These are phyloP conservation scores for Ophiostoma pallidulum DNA, from an alignment of 2,329 filamentous ascomycete species.

Conservation along the genomic window DNA sequence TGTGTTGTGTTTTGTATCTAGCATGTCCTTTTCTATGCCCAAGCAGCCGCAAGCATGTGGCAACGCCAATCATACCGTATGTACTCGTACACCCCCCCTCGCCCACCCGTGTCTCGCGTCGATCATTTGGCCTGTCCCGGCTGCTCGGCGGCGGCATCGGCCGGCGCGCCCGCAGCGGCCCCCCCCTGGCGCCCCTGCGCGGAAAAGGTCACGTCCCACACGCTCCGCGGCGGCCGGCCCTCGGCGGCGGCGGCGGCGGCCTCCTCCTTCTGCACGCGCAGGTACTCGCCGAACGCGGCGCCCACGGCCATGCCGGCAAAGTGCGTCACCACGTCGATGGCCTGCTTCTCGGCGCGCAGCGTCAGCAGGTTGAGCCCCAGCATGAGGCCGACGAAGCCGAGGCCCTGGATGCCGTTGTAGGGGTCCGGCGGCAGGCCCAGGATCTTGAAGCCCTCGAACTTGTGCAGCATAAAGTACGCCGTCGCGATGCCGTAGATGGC, in stretches of 20 bases:
- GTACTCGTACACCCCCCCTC: not conserved
- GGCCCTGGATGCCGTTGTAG: constrained; percentile 41
- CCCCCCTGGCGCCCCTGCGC: too few relatives aligned
- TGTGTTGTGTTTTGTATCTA: too few relatives aligned
- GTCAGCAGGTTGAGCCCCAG: constrained; percentile 41
- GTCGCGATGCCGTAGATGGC: constrained; percentile 51
- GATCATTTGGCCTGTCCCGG: not conserved
- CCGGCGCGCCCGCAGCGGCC: not conserved
- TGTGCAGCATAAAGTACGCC: constrained; percentile 53
- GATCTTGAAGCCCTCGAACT: constrained; percentile 46
- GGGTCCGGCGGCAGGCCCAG: constrained; percentile 48
- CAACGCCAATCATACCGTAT: not conserved
- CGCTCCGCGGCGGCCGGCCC: constrained; percentile 7
- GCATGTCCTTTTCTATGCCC: too few relatives aligned
- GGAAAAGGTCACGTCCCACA: constrained; percentile 5
- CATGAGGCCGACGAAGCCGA: constrained; percentile 43
- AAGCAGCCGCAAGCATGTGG: too few relatives aligned
- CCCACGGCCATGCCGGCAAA: constrained; percentile 42
- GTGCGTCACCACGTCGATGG: constrained; percentile 44
- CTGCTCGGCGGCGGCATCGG: not conserved
- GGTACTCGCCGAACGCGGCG: constrained; percentile 29
- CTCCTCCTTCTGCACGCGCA: constrained; percentile 24
- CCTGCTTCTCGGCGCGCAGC: constrained; percentile 33
- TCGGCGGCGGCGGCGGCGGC: constrained; percentile 11
- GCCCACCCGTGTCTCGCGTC: not conserved